Percentiles rank a stretch among this genome's conserved stretches.
Evolutionary conservation across 2,329 filamentous ascomycete genomes (phyloP).

Genomic region (Mariannaea elegans): DNA sequence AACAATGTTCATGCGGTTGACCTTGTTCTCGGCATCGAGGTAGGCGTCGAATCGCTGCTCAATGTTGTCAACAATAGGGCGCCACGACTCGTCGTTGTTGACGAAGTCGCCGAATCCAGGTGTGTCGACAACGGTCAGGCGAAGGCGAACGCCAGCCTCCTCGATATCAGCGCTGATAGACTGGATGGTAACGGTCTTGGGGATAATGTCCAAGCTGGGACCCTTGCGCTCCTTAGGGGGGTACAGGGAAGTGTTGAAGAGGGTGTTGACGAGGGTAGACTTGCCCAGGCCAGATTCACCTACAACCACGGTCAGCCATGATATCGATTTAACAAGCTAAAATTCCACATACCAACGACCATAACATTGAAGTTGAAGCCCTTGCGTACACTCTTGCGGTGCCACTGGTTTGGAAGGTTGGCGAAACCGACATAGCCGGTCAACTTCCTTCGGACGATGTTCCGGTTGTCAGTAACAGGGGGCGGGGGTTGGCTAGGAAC

Average conservation of each 20-base stretch:
- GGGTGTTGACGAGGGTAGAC: conserved; percentile 97
- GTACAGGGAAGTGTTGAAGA: conserved; percentile 99
- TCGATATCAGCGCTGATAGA: conserved; percentile 97
- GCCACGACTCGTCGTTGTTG: conserved; percentile 99
- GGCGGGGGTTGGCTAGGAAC: conserved; percentile 52
- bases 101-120: conserved; percentile 99
- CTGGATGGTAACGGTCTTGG: conserved; percentile 96
- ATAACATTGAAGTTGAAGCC: conserved; percentile 99
- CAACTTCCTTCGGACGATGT: conserved; percentile 97
- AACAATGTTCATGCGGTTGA: conserved; percentile 99
- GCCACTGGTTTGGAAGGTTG: conserved; percentile 99
- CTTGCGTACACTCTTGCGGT: conserved; percentile 99
- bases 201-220: conserved; percentile 96
- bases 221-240: conserved; percentile 98
- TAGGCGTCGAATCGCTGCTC: conserved; percentile 99
- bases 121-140: conserved; percentile 96
- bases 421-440: conserved; percentile 99
- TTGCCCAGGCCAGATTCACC: conserved; percentile 99
- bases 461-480: conserved; percentile 75
- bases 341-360: conserved; percentile 87
- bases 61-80: conserved; percentile 99
- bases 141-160: conserved; percentile 96
- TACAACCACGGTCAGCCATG: conserved; percentile 48
- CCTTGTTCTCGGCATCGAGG: conserved; percentile 99
- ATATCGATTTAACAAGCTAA: background rate